phyloP scores from a whole-genome alignment of 2,329 filamentous ascomycete genomes.

The Talaromyces sp. region DNA sequence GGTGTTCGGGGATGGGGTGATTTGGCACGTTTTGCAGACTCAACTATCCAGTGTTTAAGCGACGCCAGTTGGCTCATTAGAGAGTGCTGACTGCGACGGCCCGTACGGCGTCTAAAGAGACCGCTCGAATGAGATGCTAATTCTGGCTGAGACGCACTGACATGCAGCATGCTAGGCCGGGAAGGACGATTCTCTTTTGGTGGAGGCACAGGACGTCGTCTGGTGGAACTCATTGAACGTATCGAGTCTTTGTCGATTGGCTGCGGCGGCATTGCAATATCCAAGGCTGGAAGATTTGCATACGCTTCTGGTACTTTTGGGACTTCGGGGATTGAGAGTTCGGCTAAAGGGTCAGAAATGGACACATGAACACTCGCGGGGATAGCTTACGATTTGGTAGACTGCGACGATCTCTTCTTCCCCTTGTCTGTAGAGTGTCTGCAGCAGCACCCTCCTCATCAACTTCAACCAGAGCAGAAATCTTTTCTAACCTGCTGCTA shows the following conservation, averaged over 20 bases:
- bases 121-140: constrained; percentile 55
- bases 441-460: constrained; percentile 66
- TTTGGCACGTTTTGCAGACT: constrained; percentile 62
- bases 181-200: constrained; percentile 82
- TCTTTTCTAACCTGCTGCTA: constrained; percentile 78
- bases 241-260: constrained; percentile 72
- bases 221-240: constrained; percentile 73
- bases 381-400: constrained; percentile 47
- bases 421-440: constrained; percentile 66
- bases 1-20: constrained; percentile 50
- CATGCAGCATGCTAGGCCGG: constrained; percentile 79
- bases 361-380: background rate
- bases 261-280: constrained; percentile 55
- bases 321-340: constrained; percentile 69
- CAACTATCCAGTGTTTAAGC: constrained; percentile 71
- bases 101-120: constrained; percentile 54
- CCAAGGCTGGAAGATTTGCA: constrained; percentile 34
- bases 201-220: constrained; percentile 74
- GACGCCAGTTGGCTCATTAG: constrained; percentile 66
- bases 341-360: constrained; percentile 36
- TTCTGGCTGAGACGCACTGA: constrained; percentile 70
- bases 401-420: constrained; percentile 74
- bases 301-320: constrained; percentile 68
- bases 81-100: constrained; percentile 60
- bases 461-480: constrained; percentile 75